Conservation (phyloP, 78 protist genomes). For the Dictyostelium intermedium region DNA sequence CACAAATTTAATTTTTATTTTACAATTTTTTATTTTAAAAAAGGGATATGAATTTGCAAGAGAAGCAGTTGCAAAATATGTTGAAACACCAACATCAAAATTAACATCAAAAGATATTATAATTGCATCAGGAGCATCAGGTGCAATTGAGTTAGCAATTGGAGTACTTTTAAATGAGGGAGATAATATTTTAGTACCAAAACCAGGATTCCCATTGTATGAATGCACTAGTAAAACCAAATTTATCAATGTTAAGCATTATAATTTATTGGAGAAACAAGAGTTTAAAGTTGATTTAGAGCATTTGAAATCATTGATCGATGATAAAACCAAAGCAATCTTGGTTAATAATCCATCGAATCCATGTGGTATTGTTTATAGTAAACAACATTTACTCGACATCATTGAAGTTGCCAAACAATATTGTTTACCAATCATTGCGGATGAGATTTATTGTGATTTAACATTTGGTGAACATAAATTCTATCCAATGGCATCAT, state of each 20-base stretch:
- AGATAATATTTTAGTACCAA: constrained; percentile 92
- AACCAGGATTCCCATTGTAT: constrained; percentile 96
- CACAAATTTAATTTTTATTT: background rate
- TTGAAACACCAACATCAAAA: constrained; percentile 27
- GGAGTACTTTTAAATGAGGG: constrained; percentile 82
- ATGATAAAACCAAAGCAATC: constrained; percentile 87
- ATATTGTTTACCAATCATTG: constrained; percentile 89
- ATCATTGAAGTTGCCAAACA: constrained; percentile 84
- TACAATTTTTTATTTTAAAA: background rate
- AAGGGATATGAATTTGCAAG: constrained; percentile 76
- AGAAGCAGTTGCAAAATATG: constrained; percentile 79
- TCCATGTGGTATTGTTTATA: constrained; percentile 94
- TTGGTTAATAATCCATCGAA: constrained; percentile 96
- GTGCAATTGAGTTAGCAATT: constrained; percentile 94
- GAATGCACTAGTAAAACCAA: constrained; percentile 74
- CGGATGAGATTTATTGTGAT: constrained; percentile 95
- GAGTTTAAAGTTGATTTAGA: constrained; percentile 75
- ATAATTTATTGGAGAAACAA: constrained; percentile 57
- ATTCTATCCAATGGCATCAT: constrained; percentile 78
- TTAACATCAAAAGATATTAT: constrained; percentile 80
- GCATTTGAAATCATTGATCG: constrained; percentile 80
- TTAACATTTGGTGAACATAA: constrained; percentile 82
- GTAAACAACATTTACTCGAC: constrained; percentile 75
- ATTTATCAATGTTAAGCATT: constrained; percentile 69
- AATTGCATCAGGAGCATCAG: constrained; percentile 90